Evolutionary conservation across 1,284 basidiomycete genomes (phyloP).

Genomic region (Neonothopanus nambi): DNA sequence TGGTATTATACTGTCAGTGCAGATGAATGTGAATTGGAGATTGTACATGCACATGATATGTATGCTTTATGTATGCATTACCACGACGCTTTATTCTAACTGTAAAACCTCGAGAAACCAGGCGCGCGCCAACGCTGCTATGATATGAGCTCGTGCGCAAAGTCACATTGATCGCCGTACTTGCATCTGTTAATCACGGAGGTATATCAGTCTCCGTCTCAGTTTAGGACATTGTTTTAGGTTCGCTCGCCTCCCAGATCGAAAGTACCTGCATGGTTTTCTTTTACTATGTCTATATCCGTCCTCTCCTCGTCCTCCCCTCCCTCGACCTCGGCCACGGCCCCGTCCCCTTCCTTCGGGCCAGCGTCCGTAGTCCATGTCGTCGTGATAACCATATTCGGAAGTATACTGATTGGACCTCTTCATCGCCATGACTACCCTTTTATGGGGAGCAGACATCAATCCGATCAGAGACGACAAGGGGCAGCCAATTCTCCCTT

Average conservation of each 20-base stretch:
- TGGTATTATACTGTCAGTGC: too few relatives aligned
- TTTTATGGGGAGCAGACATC: too few relatives aligned
- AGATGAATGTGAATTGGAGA: too few relatives aligned
- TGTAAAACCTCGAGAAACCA: too few relatives aligned
- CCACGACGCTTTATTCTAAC: too few relatives aligned
- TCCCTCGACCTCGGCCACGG: conserved; percentile 54
- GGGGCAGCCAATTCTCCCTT: too few relatives aligned
- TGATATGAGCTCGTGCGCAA: conserved; percentile 55
- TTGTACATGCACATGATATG: too few relatives aligned
- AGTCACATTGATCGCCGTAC: conserved; percentile 84
- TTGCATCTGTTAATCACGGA: conserved; percentile 69
- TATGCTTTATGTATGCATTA: too few relatives aligned
- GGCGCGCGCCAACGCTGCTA: background rate
- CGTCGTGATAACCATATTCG: conserved; percentile 6
- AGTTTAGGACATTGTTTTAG: conserved; percentile 37
- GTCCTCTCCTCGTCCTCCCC: conserved; percentile 45
- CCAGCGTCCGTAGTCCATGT: conserved; percentile 34
- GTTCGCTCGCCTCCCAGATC: conserved; percentile 83
- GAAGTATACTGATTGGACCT: conserved; percentile 20
- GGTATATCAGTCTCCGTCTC: conserved; percentile 50
- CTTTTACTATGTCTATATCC: conserved; percentile 76
- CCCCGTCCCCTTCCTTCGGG: conserved; percentile 46
- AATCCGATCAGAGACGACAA: too few relatives aligned
- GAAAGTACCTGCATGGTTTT: conserved; percentile 85
- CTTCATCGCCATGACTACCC: too few relatives aligned